Conservation (phyloP, 2,329 filamentous ascomycete species). For the Zelopaecilomyces penicillatus region DNA sequence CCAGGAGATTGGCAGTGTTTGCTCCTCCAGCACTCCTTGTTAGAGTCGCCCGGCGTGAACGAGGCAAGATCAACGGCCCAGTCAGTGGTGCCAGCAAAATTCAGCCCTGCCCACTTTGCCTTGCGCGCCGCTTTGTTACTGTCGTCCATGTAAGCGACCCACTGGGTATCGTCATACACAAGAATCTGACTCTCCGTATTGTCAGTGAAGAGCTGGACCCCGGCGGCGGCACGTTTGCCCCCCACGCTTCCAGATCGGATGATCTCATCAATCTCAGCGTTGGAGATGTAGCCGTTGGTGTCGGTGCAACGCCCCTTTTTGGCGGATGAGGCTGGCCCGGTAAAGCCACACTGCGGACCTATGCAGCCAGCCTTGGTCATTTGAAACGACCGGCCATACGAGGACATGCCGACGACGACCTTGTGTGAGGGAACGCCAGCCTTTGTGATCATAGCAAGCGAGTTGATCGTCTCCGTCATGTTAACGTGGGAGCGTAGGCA, state of each 20-base stretch:
- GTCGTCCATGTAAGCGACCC: constrained; percentile 22
- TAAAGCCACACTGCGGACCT: constrained; percentile 17
- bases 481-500: constrained; percentile 32
- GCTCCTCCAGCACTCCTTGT: too few species aligned
- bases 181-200: constrained; percentile 15
- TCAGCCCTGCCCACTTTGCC: constrained; percentile 13
- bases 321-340: constrained; percentile 17
- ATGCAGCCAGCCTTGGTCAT: constrained; percentile 18
- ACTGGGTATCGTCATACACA: constrained; percentile 19
- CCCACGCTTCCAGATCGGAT: constrained; percentile 12
- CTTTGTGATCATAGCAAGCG: constrained; percentile 29
- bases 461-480: constrained; percentile 26
- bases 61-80: constrained; percentile 20
- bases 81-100: constrained; percentile 22
- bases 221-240: too few species aligned
- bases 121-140: constrained; percentile 15
- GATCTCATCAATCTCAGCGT: constrained; percentile 21
- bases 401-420: constrained; percentile 20
- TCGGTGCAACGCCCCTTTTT: constrained; percentile 18
- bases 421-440: constrained; percentile 25
- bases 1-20: too few species aligned
- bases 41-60: too few species aligned
- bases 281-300: constrained; percentile 18
- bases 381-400: constrained; percentile 21
- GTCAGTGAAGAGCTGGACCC: constrained; percentile 10